Base-by-base conservation (phyloP, 805 yeast species). In the Priceomyces melissophilus region DNA sequence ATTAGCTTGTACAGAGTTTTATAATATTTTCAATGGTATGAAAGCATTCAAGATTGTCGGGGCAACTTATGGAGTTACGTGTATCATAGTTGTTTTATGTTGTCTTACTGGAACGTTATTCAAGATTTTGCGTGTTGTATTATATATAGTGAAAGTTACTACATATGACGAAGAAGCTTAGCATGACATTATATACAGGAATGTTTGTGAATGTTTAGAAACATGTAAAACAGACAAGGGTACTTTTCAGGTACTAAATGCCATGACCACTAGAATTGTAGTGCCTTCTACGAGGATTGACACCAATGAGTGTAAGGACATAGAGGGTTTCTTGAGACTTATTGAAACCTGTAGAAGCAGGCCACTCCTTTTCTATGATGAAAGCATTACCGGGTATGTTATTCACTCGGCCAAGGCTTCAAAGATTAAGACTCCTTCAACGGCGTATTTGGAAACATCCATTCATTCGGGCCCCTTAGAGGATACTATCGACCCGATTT, bases 1-100 rank as follows among this genome's bases (percentile, higher is more conserved):
- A 0, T 57, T 84, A 10, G 78, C 87, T 2, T 73, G 78, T 43
- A 59, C 68, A 8, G 75, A 78, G 49, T 54, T 88, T 13, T 81
- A 69, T 32, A 51, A 45, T 3, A 55, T 73, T 2, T 76, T 75
- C 36, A 41, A 52, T 14, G 74, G 74, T 2, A 55, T 84, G 48
- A 53, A 59, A 9, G 78, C 85, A 0, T 85, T 87, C 60, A 71
- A 77, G 47, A 81, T 82, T 8, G 47, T 86, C 17, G 76, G 83
- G 10, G 69, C 81, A 4, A 73, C 86, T 3, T 85, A 84, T 53
- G 81, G 81, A 0, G 69, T 67, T 10, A 54, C 71, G 2, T 73
- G 82, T 37, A 63, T 82, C 9, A 11, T 74, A 0, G 63, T 79
- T 9, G 61, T 69, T 8, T 39, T 57, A 12, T 62, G 65, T 6